Evolutionary conservation across 495 filamentous ascomycete species (phyloP).

Genomic region (Tuber magnatum): DNA sequence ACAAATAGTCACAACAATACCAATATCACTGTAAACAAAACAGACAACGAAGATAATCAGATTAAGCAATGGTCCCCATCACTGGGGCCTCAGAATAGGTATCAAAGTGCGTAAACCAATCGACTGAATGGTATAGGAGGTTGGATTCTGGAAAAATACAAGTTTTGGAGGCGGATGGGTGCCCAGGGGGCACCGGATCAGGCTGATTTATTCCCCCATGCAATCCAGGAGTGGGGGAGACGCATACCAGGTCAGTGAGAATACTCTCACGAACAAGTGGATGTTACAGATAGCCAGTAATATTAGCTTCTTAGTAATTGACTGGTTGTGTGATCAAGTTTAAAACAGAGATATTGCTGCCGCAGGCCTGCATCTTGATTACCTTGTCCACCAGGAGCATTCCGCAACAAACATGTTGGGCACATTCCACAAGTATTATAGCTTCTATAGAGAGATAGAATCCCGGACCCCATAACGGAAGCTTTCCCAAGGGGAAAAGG

Average conservation of each 20-base stretch:
- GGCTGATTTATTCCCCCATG: not conserved
- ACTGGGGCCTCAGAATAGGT: not conserved
- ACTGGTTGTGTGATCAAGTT: not conserved
- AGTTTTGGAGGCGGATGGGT: not conserved
- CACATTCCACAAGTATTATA: not conserved
- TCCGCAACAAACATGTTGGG: not conserved
- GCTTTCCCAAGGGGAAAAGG: not conserved
- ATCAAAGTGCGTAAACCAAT: not conserved
- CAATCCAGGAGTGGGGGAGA: not conserved
- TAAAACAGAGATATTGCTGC: no score
- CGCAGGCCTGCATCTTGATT: not conserved
- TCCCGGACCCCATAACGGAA: not conserved
- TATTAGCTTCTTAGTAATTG: not conserved
- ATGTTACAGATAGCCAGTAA: not conserved
- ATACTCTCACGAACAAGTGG: not conserved
- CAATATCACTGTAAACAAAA: no score
- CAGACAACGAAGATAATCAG: no score
- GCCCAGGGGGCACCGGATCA: rapidly evolving
- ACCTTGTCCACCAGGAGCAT: not conserved
- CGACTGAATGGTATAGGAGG: not conserved
- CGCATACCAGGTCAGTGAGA: not conserved
- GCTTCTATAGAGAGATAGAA: not conserved
- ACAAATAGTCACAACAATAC: no score
- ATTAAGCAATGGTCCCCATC: not conserved
- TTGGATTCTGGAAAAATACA: not conserved